Base-by-base conservation (phyloP, 345 rosid species). In the Linum trigynum region DNA sequence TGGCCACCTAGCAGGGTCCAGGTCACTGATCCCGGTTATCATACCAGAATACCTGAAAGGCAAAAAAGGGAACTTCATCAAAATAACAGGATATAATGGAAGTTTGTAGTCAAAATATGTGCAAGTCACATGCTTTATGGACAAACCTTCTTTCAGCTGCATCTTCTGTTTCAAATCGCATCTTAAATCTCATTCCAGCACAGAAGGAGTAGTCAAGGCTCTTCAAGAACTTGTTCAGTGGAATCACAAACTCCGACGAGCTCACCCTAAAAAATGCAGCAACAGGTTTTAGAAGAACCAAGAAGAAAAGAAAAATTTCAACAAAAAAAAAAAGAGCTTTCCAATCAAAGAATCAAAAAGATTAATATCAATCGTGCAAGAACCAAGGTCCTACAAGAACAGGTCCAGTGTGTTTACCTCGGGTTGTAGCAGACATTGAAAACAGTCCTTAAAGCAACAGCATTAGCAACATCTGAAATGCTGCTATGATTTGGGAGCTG, bases 1-100 rank as follows among this genome's bases (percentile, higher is more conserved):
- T 66, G 92, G 87, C 99, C 99, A 94, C 73, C 97, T 76, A 64
- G 74, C 66, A 69, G 97, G 97, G 81, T 94, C 99, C 53, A 85
- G 64, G 65, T 94, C 99, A 67, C 86, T 82, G 67, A 89, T 72
- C 62, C 92, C 88, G 45, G 86, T 81, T 77, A 94, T 84, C 62
- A 91, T 74, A 62, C 99, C 99, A 36, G 84, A 77, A 71, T 75
- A 80, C 69, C 99, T 94, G 88, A 56, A 45, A 50, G 59, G 57
- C 15, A 63, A 60, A 61, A 43, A 77, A 62, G 43, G 64, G 64
- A 38, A 48, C 15, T 10, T 9, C 8, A 48, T 48, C 53, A 6
- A 1, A 5, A 48, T 2, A 15, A 48, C 50, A 48, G 11, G 14
- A 3, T 37, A 66, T 12, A 53, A 2, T 12, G 39, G n/a, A 61